phyloP scores from a whole-genome alignment of 495 filamentous ascomycete genomes.

The Ramalina peruviana region DNA sequence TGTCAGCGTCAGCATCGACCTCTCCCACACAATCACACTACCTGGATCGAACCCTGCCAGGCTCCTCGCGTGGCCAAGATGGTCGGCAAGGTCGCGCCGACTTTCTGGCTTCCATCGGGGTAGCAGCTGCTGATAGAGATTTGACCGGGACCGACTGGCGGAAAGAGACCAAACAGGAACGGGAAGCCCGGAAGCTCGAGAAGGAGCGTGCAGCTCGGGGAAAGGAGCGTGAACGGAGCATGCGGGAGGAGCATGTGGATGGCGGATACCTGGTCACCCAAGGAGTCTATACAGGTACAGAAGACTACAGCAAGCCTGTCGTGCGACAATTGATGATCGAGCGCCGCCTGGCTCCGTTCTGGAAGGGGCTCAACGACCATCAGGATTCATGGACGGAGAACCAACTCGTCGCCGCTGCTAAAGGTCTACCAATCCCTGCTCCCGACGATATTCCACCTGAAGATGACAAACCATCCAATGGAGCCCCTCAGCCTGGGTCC shows the following conservation, averaged over 20 bases:
- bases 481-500: constrained; percentile 28
- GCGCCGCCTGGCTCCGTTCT: constrained; percentile 83
- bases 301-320: constrained; percentile 83
- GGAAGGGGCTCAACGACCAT: constrained; percentile 84
- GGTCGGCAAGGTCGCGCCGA: constrained; percentile 41
- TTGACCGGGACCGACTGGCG: constrained; percentile 36
- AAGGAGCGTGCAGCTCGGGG: constrained; percentile 57
- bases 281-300: constrained; percentile 78
- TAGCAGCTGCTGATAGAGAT: constrained; percentile 29
- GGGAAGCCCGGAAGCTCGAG: constrained; percentile 73
- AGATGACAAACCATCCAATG: constrained; percentile 34
- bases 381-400: constrained; percentile 81
- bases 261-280: constrained; percentile 91
- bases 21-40: constrained; percentile 15
- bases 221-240: constrained; percentile 81
- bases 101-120: constrained; percentile 41
- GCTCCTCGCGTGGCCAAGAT: constrained; percentile 21
- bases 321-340: constrained; percentile 95
- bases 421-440: constrained; percentile 69
- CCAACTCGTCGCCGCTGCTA: constrained; percentile 82
- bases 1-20: constrained; percentile 10
- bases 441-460: constrained; percentile 69
- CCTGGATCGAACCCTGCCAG: constrained; percentile 3
- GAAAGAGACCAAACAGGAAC: constrained; percentile 80
- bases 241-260: constrained; percentile 86